A percentile compares a stretch with the other conserved stretches of the same genome.
Evolutionary conservation across 495 filamentous ascomycete species (phyloP).

Genomic region (Hypoxylon intermedium): DNA sequence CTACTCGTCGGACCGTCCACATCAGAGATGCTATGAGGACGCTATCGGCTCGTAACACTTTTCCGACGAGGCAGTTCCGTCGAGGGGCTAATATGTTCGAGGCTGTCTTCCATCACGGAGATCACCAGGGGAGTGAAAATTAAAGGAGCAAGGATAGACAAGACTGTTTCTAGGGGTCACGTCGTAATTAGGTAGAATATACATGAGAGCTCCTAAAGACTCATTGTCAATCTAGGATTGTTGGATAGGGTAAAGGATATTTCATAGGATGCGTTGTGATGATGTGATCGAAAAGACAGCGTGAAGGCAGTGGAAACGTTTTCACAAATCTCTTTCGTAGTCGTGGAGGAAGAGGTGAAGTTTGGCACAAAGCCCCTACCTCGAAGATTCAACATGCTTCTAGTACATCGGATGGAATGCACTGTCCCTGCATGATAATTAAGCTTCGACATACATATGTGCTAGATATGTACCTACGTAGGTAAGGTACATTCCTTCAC

Average conservation of each 20-base stretch:
- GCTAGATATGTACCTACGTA: too few relatives aligned
- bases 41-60: conserved; percentile 28
- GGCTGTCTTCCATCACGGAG: conserved; percentile 18
- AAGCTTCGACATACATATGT: too few relatives aligned
- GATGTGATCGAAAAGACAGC: neutral
- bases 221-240: conserved; percentile 21
- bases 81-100: conserved; percentile 28
- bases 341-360: neutral
- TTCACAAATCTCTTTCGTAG: neutral
- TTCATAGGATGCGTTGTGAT: conserved; percentile 22
- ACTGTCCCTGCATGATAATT: neutral
- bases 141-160: neutral
- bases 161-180: conserved; percentile 6
- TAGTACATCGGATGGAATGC: neutral
- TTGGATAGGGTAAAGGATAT: neutral
- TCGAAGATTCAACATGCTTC: neutral
- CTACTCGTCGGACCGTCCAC: conserved; percentile 39
- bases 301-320: conserved; percentile 2
- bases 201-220: conserved; percentile 17
- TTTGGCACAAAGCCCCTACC: conserved; percentile 16
- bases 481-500: too few relatives aligned
- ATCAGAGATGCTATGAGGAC: conserved; percentile 33
- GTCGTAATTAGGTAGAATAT: neutral
- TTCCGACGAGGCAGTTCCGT: conserved; percentile 27
- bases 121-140: neutral